Base-by-base conservation (phyloP, 495 filamentous ascomycete genomes). In the Achaetomiella virescens region DNA sequence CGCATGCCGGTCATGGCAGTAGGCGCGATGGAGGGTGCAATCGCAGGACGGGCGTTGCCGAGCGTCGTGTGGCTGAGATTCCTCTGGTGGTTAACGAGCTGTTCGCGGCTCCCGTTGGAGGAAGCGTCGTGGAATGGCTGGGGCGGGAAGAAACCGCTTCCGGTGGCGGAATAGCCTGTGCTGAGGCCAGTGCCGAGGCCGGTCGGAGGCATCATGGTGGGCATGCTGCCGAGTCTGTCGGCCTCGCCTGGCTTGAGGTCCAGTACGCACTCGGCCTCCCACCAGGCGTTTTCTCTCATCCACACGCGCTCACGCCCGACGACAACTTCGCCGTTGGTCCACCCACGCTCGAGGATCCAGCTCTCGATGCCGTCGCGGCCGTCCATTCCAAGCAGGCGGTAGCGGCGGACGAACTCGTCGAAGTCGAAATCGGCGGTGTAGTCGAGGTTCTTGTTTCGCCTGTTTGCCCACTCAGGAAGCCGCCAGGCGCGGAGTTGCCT, bases 281-380 rank as follows among this genome's bases (percentile, higher is more conserved):
- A 96, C 93, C 93, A 98, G 10, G 90, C 84, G 46, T 75, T 82
- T 67, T 98, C 93, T 40, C 93, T 79, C 78, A 97, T 91, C 93
- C 93, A 98, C 36, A 98, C 85, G 6, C 93, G 84, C 68, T 96
- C 88, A 36, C 84, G 81, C 51, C 93, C 93, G 40, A 98, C 77
- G 20, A 95, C 82, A 2, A 97, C 92, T 66, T 97, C 95, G 25
- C 93, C 93, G 63, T 98, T 97, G 70, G 89, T 96, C 93, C 93
- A 98, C 2, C 93, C 95, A 41, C 93, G 83, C 70, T 97, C 91
- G 41, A 97, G 78, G 48, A 96, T 79, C 93, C 93, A 98, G 67
- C 82, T 95, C 61, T 97, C 90, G 46, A 97, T 89, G 46, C 95
- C 95, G 62, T 98, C 93, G 41, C 84, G 80, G 46, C 95, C 93